A percentile compares a stretch with the other conserved stretches of the same genome.
These are phyloP conservation scores for Globisporangium barbulae DNA, from an alignment of 352 stramenopile genomes.

Conservation along the genomic window DNA sequence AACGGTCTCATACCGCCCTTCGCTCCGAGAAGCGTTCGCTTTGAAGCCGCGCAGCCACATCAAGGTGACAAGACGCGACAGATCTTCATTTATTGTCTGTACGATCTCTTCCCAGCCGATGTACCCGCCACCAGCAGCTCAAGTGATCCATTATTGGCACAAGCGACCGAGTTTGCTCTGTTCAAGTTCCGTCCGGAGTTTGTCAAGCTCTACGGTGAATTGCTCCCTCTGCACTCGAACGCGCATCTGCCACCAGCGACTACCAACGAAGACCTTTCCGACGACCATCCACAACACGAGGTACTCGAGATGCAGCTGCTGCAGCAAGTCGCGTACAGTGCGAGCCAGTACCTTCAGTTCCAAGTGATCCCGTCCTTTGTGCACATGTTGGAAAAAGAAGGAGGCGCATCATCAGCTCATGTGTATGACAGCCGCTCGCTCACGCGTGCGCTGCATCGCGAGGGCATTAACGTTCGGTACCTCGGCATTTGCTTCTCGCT, in stretches of 20 bases:
- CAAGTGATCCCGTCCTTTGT: slow-evolving; percentile 51
- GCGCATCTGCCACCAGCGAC: slow-evolving; percentile 9
- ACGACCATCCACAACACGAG: slow-evolving; percentile 4
- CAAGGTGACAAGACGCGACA: not conserved
- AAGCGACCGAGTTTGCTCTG: slow-evolving; percentile 15
- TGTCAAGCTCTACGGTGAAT: slow-evolving; percentile 31
- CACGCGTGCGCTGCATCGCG: slow-evolving; percentile 35
- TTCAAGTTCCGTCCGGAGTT: slow-evolving; percentile 55
- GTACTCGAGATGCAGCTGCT: slow-evolving; percentile 29
- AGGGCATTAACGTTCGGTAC: slow-evolving; percentile 58
- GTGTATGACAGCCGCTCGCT: slow-evolving; percentile 42
- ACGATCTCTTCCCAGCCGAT: slow-evolving; percentile 33
- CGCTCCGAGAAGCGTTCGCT: not conserved
- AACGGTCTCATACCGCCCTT: not conserved
- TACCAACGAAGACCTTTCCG: not conserved
- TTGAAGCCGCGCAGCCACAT: slow-evolving; percentile 11
- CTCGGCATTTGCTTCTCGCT: slow-evolving; percentile 55
- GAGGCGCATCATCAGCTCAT: slow-evolving; percentile 1
- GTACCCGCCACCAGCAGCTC: slow-evolving; percentile 14
- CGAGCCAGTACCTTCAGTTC: slow-evolving; percentile 33
- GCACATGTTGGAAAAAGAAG: slow-evolving; percentile 31
- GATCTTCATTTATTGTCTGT: slow-evolving; percentile 29
- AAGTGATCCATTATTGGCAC: slow-evolving; percentile 11
- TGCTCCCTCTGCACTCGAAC: slow-evolving; percentile 37
- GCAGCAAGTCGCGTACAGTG: slow-evolving; percentile 31